Conservation (phyloP, 2,329 filamentous ascomycete species). For the Westerdykella aurantiaca region DNA sequence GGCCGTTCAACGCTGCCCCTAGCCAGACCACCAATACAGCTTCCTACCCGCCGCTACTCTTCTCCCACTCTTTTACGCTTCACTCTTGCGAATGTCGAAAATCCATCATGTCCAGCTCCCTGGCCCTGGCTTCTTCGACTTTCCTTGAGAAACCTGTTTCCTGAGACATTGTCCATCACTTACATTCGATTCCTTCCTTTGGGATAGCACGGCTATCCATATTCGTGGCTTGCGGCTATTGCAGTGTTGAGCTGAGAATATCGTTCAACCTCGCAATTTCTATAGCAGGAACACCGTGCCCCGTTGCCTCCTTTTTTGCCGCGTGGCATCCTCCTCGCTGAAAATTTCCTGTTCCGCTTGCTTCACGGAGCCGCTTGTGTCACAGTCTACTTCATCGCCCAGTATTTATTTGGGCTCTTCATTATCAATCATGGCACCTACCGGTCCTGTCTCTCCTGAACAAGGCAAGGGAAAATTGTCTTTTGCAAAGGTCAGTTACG, state of each 20-base stretch:
- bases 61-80: conserved; percentile 7
- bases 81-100: conserved; percentile 39
- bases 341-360: background rate
- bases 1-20: conserved; percentile 1
- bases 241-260: conserved; percentile 20
- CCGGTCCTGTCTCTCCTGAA: conserved; percentile 25
- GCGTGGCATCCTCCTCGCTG: background rate
- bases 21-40: background rate
- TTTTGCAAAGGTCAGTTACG: conserved; percentile 64
- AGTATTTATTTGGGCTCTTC: conserved; percentile 7
- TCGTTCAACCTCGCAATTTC: conserved; percentile 5
- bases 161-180: conserved; percentile 31
- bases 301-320: background rate
- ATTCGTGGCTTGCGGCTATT: conserved; percentile 11
- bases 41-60: conserved; percentile 3
- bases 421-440: conserved; percentile 26
- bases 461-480: conserved; percentile 51
- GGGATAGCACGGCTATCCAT: conserved; percentile 15
- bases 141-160: conserved; percentile 50
- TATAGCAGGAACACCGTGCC: conserved; percentile 1
- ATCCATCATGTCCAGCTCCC: conserved; percentile 47
- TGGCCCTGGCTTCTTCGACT: conserved; percentile 43
- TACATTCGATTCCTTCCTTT: conserved; percentile 27
- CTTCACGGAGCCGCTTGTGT: conserved; percentile 3
- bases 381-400: conserved; percentile 10